Base-by-base conservation (phyloP, 225 moss, liverwort and hornwort species). In the Physcomitrium patens region DNA sequence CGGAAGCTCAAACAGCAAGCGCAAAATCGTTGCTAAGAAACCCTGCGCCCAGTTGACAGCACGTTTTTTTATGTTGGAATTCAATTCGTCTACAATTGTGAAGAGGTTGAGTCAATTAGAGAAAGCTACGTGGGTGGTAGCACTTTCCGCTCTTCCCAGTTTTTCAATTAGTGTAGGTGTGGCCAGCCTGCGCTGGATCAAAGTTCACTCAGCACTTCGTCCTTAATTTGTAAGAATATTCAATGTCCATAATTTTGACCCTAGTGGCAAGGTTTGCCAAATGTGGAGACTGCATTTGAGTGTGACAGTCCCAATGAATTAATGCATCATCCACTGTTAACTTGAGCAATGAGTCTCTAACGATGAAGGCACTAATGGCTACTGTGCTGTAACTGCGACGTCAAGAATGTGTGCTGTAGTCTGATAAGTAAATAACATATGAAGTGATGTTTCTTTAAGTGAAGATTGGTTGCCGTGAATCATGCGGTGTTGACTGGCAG, bases 1-100 rank as follows among this genome's bases (percentile, higher is more conserved):
- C 93, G 0, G 95, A 90, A 79, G 81, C 76, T 6, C 81, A 73
- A 72, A 56, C 69, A 51, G 76, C 79, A 57, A 51, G 64, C 19
- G 55, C 62, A 48, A 81, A 78, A 67, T 56, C 79, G 10, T 4
- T 61, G 44, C 70, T 73, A 27, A 73, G 51, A 44, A 63, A 43
- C 61, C 79, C 84, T 37, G 78, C 81, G 20, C 76, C 77, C n/a
- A 72, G 59, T 73, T 84, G 71, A 75, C 71, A 68, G 37, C 62
- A 23, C 17, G 17, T 23, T 55, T 67, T 17, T 42, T 60, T 61
- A 18, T 62, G 43, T 69, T 53, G 67, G 67, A 74, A 75, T 70
- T 65, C 16, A 3, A 59, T 70, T 24, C 65, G 28, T 51, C 51
- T 22, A 59, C 68, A 81, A 69, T 53, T 70, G 37, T 45, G 69